These are phyloP conservation scores for Ceratobasidium sp. DNA, from an alignment of 1,284 basidiomycete genomes.

Conservation along the genomic window DNA sequence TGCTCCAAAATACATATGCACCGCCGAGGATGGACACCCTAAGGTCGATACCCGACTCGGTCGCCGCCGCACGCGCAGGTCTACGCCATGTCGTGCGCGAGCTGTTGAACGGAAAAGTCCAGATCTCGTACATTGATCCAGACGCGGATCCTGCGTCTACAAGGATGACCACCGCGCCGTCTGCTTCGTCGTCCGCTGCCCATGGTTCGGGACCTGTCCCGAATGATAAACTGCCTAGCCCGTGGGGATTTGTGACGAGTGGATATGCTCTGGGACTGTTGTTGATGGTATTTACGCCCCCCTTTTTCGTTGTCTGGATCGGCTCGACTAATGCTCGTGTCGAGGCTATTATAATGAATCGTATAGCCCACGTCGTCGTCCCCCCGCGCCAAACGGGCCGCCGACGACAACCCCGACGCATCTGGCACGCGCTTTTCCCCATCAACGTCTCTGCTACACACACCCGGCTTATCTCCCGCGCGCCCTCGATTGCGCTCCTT, in stretches of 20 bases:
- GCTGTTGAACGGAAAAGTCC: conserved; percentile 27
- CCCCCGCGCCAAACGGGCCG: conserved; percentile 61
- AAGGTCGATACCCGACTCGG: conserved; percentile 33
- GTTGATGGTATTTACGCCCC: conserved; percentile 59
- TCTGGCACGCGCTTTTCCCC: conserved; percentile 61
- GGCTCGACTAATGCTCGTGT: conserved; percentile 31
- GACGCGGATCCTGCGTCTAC: conserved; percentile 2
- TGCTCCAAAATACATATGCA: conserved; percentile 9
- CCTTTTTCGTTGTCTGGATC: conserved; percentile 35
- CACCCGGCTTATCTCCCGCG: conserved; percentile 64
- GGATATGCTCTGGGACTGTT: conserved; percentile 70
- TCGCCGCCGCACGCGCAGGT: conserved; percentile 22
- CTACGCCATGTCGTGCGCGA: conserved; percentile 24
- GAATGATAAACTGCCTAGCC: conserved; percentile 57
- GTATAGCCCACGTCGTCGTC: conserved; percentile 75
- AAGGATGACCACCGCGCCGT: neutral
- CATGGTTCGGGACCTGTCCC: neutral
- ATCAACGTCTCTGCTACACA: conserved; percentile 65
- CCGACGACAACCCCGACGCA: conserved; percentile 46
- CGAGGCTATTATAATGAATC: conserved; percentile 71
- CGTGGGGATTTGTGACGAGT: conserved; percentile 72
- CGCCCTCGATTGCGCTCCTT: conserved; percentile 68
- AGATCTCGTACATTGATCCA: conserved; percentile 31
- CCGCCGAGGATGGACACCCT: conserved; percentile 31
- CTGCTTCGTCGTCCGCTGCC: neutral